Evolutionary conservation across 805 yeast species (phyloP).

Genomic region (Wickerhamiella galacta): DNA sequence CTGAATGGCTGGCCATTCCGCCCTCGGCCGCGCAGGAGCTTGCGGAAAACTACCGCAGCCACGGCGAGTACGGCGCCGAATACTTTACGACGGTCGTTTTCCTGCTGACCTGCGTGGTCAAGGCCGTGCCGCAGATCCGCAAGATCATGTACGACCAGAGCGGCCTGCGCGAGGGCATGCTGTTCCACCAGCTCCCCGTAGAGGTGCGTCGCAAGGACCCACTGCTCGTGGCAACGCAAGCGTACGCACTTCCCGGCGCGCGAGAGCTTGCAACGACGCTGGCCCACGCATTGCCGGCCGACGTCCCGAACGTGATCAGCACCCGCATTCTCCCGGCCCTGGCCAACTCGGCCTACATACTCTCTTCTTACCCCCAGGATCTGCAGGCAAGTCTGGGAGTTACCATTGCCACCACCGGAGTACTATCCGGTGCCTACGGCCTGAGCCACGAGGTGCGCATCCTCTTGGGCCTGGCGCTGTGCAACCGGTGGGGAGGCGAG

Average conservation of each 20-base stretch:
- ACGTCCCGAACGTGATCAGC: constrained; percentile 41
- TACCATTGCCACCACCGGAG: constrained; percentile 56
- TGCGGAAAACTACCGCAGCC: not conserved
- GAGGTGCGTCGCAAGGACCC: constrained; percentile 52
- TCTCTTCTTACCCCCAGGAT: constrained; percentile 62
- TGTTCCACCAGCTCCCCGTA: constrained; percentile 44
- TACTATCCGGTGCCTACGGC: constrained; percentile 62
- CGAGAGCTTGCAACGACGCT: constrained; percentile 38
- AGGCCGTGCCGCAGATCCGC: constrained; percentile 41
- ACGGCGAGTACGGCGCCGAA: not conserved
- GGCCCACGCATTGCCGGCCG: constrained; percentile 39
- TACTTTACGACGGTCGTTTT: constrained; percentile 1
- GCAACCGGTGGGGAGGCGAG: constrained; percentile 75
- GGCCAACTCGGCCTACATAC: constrained; percentile 60
- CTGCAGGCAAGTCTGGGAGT: constrained; percentile 59
- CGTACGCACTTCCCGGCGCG: constrained; percentile 53
- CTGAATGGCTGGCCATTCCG: constrained; percentile 19
- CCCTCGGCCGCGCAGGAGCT: not conserved
- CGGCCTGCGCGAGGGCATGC: constrained; percentile 61
- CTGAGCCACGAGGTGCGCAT: constrained; percentile 57
- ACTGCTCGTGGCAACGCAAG: constrained; percentile 46
- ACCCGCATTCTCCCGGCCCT: constrained; percentile 51
- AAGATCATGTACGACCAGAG: constrained; percentile 59
- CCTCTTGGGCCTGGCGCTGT: constrained; percentile 51
- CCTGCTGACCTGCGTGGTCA: constrained; percentile 1